Evolutionary conservation across 108 stramenopile genomes (phyloP).

Genomic region (Fistulifera pelliculosa): DNA sequence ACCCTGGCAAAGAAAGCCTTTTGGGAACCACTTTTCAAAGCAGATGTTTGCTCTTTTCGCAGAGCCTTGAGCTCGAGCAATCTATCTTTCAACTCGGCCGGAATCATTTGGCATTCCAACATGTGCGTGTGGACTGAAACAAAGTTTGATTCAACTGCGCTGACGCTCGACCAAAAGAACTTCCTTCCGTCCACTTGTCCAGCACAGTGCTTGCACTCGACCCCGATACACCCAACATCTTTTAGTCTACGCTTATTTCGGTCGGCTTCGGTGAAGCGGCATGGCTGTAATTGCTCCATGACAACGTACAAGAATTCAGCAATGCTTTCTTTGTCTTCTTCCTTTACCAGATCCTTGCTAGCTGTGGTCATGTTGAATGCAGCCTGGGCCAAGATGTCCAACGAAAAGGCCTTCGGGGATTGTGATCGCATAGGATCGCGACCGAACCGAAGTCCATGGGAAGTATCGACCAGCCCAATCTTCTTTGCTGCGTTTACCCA

Average conservation of each 20-base stretch:
- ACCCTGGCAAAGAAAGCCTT: slow-evolving; percentile 83
- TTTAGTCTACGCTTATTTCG: slow-evolving; percentile 82
- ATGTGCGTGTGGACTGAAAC: slow-evolving; percentile 88
- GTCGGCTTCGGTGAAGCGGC: slow-evolving; percentile 86
- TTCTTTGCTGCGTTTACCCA: slow-evolving; percentile 84
- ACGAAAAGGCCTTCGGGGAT: slow-evolving; percentile 30
- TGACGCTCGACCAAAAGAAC: slow-evolving; percentile 90
- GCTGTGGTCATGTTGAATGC: slow-evolving; percentile 54
- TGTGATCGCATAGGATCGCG: slow-evolving; percentile 62
- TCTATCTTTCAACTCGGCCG: slow-evolving; percentile 48
- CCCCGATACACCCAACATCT: slow-evolving; percentile 82
- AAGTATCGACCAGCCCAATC: slow-evolving; percentile 72
- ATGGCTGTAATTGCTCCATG: slow-evolving; percentile 83
- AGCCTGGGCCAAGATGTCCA: slow-evolving; percentile 73
- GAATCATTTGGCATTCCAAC: slow-evolving; percentile 73
- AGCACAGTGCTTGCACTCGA: slow-evolving; percentile 87
- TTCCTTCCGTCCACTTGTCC: slow-evolving; percentile 82
- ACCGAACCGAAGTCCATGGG: slow-evolving; percentile 62
- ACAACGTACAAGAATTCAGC: slow-evolving; percentile 82
- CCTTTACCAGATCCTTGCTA: slow-evolving; percentile 40
- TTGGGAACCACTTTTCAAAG: slow-evolving; percentile 75
- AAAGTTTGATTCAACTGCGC: slow-evolving; percentile 85
- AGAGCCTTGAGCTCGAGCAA: slow-evolving; percentile 62
- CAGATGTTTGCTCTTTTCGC: slow-evolving; percentile 75
- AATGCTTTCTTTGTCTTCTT: slow-evolving; percentile 76